Percentiles rank a stretch among this genome's conserved stretches.
These are phyloP conservation scores for Phyllostachys edulis DNA, from an alignment of 176 grass and related monocot species.

Conservation along the genomic window DNA sequence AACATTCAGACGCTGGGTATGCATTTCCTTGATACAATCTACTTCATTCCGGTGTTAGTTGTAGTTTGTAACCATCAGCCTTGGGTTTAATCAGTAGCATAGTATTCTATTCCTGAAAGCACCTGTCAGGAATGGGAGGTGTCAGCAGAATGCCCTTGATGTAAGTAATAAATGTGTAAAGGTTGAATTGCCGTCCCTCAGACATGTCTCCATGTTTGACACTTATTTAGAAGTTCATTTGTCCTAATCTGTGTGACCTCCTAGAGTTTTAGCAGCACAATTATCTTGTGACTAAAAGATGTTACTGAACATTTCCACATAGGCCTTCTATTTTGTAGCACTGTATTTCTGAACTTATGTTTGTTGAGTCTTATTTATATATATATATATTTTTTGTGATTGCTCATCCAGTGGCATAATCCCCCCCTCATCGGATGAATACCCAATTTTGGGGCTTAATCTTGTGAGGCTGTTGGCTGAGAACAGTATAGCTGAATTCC, in stretches of 20 bases:
- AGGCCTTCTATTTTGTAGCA: background rate
- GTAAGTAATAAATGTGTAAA: background rate
- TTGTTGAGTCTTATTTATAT: background rate
- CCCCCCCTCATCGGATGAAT: conserved; percentile 54
- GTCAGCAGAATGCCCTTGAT: background rate
- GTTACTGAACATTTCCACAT: background rate
- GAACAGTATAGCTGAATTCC: conserved; percentile 80
- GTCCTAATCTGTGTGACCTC: background rate
- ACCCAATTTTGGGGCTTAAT: conserved; percentile 73
- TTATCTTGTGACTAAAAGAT: background rate
- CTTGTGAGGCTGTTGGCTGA: conserved; percentile 68
- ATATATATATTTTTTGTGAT: background rate
- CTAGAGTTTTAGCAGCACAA: background rate
- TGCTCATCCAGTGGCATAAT: conserved; percentile 59
- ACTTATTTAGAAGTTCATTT: background rate
- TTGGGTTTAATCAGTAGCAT: background rate
- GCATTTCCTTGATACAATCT: background rate
- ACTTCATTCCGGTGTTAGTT: background rate
- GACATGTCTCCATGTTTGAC: background rate
- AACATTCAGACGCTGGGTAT: conserved; percentile 1
- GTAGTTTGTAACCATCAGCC: background rate
- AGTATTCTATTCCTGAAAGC: background rate
- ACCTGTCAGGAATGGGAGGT: background rate
- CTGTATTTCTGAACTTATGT: background rate
- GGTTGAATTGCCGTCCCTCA: background rate